Base-by-base conservation (phyloP, 2,329 filamentous ascomycete genomes). In the Elsinoe fawcettii region DNA sequence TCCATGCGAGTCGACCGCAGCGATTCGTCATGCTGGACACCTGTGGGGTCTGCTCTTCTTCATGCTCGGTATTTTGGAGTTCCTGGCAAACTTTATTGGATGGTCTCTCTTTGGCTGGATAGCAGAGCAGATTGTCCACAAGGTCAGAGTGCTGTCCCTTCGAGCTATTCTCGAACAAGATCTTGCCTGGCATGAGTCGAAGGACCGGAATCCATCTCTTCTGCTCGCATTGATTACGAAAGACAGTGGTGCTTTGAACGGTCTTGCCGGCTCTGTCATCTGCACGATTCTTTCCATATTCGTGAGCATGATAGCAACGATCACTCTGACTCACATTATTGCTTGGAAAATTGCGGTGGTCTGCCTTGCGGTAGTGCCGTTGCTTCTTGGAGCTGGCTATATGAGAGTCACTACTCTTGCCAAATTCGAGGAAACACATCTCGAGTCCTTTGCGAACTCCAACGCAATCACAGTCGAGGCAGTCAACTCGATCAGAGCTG, bases 271-370 rank as follows among this genome's bases (percentile, higher is more conserved):
- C 8, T 85, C 83, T 4, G 84, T 87, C 37, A 76, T 89, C 56
- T 85, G 86, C 5, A 87, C 83, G 0, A 71, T 87, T 18, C 81
- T 88, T 58, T 83, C 85, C 0, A 85, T 87, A 20, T 63, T 79
- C 2, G 78, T 89, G 60, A 88, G 87, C 67, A 81, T 89, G 25
- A 61, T 88, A 14, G 81, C 80, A 0, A 85, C 83, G 1, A 83
- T 89, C 56, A 80, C 86, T 27, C 66, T 90, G 8, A 82, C 85
- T 0, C 84, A 87, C 60, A 81, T 88, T 44, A 75, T 90, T 47
- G 84, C 84, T 2, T 90, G 87, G 87, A 86, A 82, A 65, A 88
- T 90, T 60, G 86, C 86, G 0, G 71, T 90, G 12, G 86, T 90
- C 2, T 85, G 85, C 56, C 74, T 90, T 5, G 79, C 85, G 0